Percentiles rank a stretch among this genome's conserved stretches.
phyloP scores from a whole-genome alignment of 345 rosid species.

The Bruguiera parviflora region DNA sequence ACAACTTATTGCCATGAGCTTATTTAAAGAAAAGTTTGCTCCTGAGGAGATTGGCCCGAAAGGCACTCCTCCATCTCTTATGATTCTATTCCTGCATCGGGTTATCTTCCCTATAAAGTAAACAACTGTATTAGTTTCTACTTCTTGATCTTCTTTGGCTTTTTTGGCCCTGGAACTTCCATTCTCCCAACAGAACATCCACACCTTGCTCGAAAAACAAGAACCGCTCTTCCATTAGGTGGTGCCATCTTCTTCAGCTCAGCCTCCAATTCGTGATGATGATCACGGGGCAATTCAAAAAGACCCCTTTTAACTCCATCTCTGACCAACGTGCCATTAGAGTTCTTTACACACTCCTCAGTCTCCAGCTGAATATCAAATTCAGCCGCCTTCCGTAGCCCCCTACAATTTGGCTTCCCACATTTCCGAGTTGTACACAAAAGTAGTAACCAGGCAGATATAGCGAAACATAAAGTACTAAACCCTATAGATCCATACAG shows the following conservation, averaged over 20 bases:
- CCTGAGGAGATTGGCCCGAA: slow-evolving; percentile 36
- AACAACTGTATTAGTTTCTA: slow-evolving; percentile 31
- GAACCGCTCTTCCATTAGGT: slow-evolving; percentile 66
- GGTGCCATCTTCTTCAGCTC: slow-evolving; percentile 85
- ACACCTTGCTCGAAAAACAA: slow-evolving; percentile 61
- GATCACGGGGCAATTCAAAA: slow-evolving; percentile 69
- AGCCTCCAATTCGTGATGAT: slow-evolving; percentile 63
- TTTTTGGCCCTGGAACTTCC: slow-evolving; percentile 83
- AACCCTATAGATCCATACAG: slow-evolving; percentile 67
- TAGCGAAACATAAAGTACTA: slow-evolving; percentile 52
- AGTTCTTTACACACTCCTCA: slow-evolving; percentile 75
- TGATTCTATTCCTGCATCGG: slow-evolving; percentile 39
- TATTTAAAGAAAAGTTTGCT: slow-evolving; percentile 43
- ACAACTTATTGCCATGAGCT: slow-evolving; percentile 42
- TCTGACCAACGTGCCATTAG: slow-evolving; percentile 28
- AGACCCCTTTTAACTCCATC: slow-evolving; percentile 53
- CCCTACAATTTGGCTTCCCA: slow-evolving; percentile 77
- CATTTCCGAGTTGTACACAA: slow-evolving; percentile 62
- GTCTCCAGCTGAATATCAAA: slow-evolving; percentile 93
- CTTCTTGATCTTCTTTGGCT: slow-evolving; percentile 73
- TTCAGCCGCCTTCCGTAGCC: slow-evolving; percentile 71
- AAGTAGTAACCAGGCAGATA: slow-evolving; percentile 62
- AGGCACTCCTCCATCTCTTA: slow-evolving; percentile 37
- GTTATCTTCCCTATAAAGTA: slow-evolving; percentile 26
- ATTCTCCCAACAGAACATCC: slow-evolving; percentile 68